Evolutionary conservation across 306 rosid genomes (phyloP), one percentile per base, ranked within the genome.

Genomic region (Neltuma alba): DNA sequence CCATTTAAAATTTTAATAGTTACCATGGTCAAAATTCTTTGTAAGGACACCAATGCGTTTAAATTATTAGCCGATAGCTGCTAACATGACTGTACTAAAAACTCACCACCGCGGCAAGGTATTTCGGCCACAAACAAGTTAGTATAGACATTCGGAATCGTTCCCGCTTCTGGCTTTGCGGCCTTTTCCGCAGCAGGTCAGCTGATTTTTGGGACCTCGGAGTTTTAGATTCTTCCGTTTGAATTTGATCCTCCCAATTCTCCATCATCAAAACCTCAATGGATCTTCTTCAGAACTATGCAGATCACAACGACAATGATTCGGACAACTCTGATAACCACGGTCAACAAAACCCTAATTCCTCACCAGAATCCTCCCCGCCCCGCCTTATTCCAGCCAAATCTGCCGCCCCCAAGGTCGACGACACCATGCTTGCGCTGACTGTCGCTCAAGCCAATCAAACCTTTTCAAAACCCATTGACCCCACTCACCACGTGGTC

Each of bases 341-440:
- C 77, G 55, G 16, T 7, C 81, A 70, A 80, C 79, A 76, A 81
- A 90, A 77, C 88, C 93, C 97, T 85, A 88, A 81, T 42, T 81
- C 81, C 64, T 28, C 88, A 11, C 83, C 98, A 0, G 92, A 86
- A 12, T 58, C 89, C 15, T 92, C 97, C 8, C 97, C 98, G 2
- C 98, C 97, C 7, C 94, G 90, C 9, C 88, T 93, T 72, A 87
- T 95, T 62, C 85, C 88, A 0, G 64, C 84, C n/a, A 94, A 93
- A 42, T 91, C 97, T 72, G 88, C 91, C 61, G 97, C 99, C 5
- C 99, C 99, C 0, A 76, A 78, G 47, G 99, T 96, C 4, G 99
- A 96, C 83, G 99, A 96, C 82, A 96, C 98, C 45, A 86, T 88
- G 93, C 91, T 93, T 5, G 91, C 99, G n/a, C 93, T 96, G 7